phyloP scores from a whole-genome alignment of 1,139 yeast genomes.

The Entelexis sorbosivorans region DNA sequence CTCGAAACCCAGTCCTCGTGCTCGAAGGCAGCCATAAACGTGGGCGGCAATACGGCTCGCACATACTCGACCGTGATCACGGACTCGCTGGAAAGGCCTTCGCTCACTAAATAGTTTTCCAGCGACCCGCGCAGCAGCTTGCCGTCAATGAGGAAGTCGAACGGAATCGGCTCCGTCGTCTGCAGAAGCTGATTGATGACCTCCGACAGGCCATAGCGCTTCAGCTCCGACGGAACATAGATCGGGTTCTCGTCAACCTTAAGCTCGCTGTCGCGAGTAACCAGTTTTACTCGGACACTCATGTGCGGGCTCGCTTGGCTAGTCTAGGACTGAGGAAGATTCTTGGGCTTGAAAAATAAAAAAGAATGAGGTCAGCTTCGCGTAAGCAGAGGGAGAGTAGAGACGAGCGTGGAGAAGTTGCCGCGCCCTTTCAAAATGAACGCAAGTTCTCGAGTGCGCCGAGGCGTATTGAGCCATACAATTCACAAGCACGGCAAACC shows the following conservation, averaged over 20 bases:
- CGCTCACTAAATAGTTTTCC: conserved; percentile 61
- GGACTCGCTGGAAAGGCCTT: conserved; percentile 77
- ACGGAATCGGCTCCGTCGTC: conserved; percentile 60
- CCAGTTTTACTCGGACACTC: conserved; percentile 36
- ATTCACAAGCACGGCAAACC: no score
- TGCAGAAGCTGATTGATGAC: conserved; percentile 79
- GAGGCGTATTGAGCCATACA: no score
- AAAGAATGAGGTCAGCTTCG: conserved; percentile 4
- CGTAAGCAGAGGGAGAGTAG: not conserved
- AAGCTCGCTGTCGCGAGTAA: conserved; percentile 77
- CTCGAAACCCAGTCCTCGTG: conserved; percentile 96
- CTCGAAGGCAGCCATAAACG: conserved; percentile 73
- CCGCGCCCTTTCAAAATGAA: no score
- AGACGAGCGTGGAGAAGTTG: no score
- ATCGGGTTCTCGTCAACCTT: conserved; percentile 72
- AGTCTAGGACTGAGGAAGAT: not conserved
- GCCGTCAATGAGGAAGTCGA: conserved; percentile 85
- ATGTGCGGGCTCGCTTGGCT: not conserved
- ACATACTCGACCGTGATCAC: conserved; percentile 77
- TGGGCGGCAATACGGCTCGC: conserved; percentile 86
- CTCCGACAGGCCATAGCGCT: conserved; percentile 86
- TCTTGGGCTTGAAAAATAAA: not conserved
- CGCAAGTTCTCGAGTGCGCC: no score
- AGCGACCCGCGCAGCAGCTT: conserved; percentile 64
- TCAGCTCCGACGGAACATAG: conserved; percentile 74